A percentile compares a stretch with the other conserved stretches of the same genome.
These are phyloP conservation scores for Lentithecium fluviatile DNA, from an alignment of 495 filamentous ascomycete genomes.

Conservation along the genomic window DNA sequence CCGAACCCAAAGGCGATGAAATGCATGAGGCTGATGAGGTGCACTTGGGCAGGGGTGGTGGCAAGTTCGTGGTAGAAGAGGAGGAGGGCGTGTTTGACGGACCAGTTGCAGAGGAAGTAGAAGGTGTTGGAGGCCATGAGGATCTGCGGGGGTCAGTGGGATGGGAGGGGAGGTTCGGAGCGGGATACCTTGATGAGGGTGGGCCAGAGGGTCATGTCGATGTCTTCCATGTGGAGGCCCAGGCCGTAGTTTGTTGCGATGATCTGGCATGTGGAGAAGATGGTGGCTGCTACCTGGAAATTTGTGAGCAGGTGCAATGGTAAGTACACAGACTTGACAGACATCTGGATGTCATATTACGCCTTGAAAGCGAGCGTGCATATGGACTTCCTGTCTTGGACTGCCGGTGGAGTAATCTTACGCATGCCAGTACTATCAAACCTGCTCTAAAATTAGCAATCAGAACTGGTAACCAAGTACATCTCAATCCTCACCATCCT, in stretches of 20 bases:
- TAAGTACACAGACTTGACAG: too few relatives aligned
- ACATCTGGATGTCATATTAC: too few relatives aligned
- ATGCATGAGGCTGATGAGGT: slow-evolving; percentile 25
- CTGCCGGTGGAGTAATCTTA: slow-evolving; percentile 8
- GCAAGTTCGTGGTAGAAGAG: slow-evolving; percentile 31
- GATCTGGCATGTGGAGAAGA: slow-evolving; percentile 26
- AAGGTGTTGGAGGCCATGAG: slow-evolving; percentile 23
- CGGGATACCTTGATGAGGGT: slow-evolving; percentile 14
- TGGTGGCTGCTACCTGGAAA: slow-evolving; percentile 13
- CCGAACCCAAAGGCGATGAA: slow-evolving; percentile 31
- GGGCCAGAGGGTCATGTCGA: background rate
- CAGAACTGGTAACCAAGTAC: background rate
- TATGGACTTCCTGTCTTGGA: background rate
- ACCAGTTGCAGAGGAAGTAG: slow-evolving; percentile 33
- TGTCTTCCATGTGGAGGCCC: slow-evolving; percentile 10
- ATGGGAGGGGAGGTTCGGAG: background rate
- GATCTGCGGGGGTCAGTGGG: slow-evolving; percentile 4
- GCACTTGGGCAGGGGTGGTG: slow-evolving; percentile 1
- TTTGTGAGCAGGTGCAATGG: background rate
- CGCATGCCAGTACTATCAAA: slow-evolving; percentile 20
- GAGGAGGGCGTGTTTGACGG: slow-evolving; percentile 32
- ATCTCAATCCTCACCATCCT: slow-evolving; percentile 19
- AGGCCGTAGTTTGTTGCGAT: slow-evolving; percentile 7
- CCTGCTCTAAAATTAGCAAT: slow-evolving; percentile 4
- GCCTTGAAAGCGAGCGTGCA: too few relatives aligned